Evolutionary conservation across 371 early-diverging fungal genomes (phyloP), one percentile per base, ranked within the genome.

Genomic region (Batrachochytrium dendrobatidis): DNA sequence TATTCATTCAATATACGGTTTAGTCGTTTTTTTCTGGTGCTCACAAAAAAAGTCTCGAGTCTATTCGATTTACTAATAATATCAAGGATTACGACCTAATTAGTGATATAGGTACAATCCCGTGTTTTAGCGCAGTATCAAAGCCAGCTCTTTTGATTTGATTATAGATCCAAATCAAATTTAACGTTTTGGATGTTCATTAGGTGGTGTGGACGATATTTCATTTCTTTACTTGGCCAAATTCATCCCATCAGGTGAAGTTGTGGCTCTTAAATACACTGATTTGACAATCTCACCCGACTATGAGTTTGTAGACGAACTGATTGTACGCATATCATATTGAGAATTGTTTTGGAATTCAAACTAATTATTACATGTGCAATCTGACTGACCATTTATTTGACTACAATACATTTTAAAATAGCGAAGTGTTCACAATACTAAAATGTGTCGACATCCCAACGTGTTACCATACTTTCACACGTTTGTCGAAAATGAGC

Each of bases 151-250:
- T 17, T 24, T 18, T 17, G 5, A 28, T 17, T 22, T n/a, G 18
- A 20, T 33, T 3, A 1, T 32, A 34, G 24, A 22, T 45, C 48
- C 22, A 28, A 18, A 32, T 32, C 28, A 30, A 5, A 24, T 0
- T 33, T 39, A 30, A 55, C 50, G n/a, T 55, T 39, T n/a, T n/a
- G n/a, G n/a, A 28, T 18, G 28, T 31, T 1, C 15, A 5, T 18
- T 29, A 73, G 78, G 81, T 48, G 81, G 80, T 10, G 74, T 80
- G 28, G 79, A 81, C 55, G 83, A 82, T 56, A 69, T 82, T 15
- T 79, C 81, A 3, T 79, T 68, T 61, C 58, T 79, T 32, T 77
- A 73, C 56, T 64, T 73, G 5, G 75, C 79, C 3, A 39, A 58
- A 28, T 66, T 69, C 63, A 55, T 62, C 3, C 78, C 80, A 8